Base-by-base conservation (phyloP, 495 filamentous ascomycete genomes). In the Rostrohypoxylon terebratum region DNA sequence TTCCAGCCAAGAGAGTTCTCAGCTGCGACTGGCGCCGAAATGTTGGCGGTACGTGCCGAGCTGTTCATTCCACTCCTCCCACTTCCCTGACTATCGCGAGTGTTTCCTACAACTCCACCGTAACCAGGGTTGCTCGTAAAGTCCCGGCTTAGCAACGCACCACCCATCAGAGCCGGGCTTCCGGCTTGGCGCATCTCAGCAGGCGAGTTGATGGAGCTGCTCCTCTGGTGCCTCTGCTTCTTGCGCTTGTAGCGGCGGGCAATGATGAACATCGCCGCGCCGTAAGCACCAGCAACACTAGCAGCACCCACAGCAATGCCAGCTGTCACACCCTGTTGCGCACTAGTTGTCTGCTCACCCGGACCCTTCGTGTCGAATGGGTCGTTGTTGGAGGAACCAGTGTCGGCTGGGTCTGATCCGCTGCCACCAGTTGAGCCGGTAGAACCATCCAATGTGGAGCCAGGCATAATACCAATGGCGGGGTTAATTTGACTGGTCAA, bases 1-100 rank as follows among this genome's bases (percentile, higher is more conserved):
- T 97, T 98, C 96, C 96, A 99, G 70, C 96, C 96, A 69, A 99
- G 88, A 59, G 94, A 97, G 84, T 99, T 99, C 85, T 97, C 96
- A 45, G 94, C 93, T 86, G 95, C 96, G 66, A 99, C 92, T 3
- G 96, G 96, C 57, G 88, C 90, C 45, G 90, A 92, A 72, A 94
- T 94, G 77, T 87, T 86, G 69, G 87, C 81, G 55, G 89, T 90
- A 72, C 91, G 84, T 55, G 91, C 91, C 78, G 92, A 93, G 85
- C 88, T 88, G 79, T 90, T 90, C 78, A 90, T 90, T 21, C 87
- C 87, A 75, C 89, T 92, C 69, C 91, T 85, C 72, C 85, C 86
- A 74, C 89, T 93, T 73, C 91, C 87, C 51, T 92, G 87, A 74
- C 90, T 92, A 64, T 89, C 85, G 61, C 87, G 81, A 61, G 85